Percentiles rank a stretch among this genome's conserved stretches.
Evolutionary conservation across 2,329 filamentous ascomycete species (phyloP).

Genomic region (Aspergillus arachidicola): DNA sequence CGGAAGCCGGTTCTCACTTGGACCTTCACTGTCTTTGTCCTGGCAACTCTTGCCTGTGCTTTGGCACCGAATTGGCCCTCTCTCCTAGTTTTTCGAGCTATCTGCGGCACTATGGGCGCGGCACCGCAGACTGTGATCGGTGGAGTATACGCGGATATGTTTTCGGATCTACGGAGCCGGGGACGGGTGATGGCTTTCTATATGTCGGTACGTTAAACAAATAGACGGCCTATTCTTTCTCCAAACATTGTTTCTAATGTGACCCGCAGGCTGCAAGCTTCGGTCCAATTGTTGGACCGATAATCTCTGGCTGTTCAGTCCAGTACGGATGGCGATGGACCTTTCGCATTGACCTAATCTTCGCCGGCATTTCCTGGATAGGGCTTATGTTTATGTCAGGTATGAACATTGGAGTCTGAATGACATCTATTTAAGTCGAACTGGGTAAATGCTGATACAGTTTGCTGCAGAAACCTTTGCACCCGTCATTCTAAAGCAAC

Average conservation of each 20-base stretch:
- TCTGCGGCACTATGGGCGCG: slow-evolving; percentile 44
- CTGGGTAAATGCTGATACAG: neutral
- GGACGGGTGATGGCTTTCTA: slow-evolving; percentile 46
- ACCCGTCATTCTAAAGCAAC: slow-evolving; percentile 59
- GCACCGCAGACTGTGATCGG: slow-evolving; percentile 48
- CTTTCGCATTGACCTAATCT: slow-evolving; percentile 65
- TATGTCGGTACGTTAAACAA: slow-evolving; percentile 36
- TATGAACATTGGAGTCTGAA: slow-evolving; percentile 8
- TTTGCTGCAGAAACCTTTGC: slow-evolving; percentile 57
- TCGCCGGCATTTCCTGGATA: slow-evolving; percentile 61
- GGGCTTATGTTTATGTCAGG: slow-evolving; percentile 63
- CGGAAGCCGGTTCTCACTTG: slow-evolving; percentile 48
- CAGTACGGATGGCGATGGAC: slow-evolving; percentile 50
- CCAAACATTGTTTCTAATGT: neutral
- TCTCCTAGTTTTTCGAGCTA: slow-evolving; percentile 46
- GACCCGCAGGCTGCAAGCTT: slow-evolving; percentile 35
- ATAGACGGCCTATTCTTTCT: neutral
- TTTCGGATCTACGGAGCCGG: slow-evolving; percentile 39
- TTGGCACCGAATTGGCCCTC: slow-evolving; percentile 45
- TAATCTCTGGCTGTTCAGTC: slow-evolving; percentile 48
- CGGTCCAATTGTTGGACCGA: slow-evolving; percentile 46
- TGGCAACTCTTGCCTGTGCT: slow-evolving; percentile 47
- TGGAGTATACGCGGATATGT: slow-evolving; percentile 51
- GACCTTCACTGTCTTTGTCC: slow-evolving; percentile 50
- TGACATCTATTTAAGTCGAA: too few relatives aligned